These are phyloP conservation scores for Epichloe uncinata DNA, from an alignment of 2,329 filamentous ascomycete genomes.

Conservation along the genomic window DNA sequence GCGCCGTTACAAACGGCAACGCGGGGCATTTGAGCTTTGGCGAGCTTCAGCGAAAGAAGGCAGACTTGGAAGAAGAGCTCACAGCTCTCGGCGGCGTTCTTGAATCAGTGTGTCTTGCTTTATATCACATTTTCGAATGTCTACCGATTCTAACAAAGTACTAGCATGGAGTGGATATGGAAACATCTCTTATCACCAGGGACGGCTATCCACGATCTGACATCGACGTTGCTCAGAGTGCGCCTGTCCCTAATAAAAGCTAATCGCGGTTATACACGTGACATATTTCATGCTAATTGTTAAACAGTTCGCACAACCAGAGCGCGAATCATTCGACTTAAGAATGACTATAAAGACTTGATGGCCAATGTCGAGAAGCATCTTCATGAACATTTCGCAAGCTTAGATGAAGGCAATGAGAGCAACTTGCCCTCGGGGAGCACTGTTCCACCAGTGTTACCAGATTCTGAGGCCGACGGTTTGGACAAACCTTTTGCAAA, in stretches of 20 bases:
- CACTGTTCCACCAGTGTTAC: conserved; percentile 16
- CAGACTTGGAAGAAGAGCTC: conserved; percentile 73
- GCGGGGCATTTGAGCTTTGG: conserved; percentile 54
- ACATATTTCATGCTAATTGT: conserved; percentile 7
- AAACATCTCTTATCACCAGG: conserved; percentile 69
- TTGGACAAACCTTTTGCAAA: conserved; percentile 55
- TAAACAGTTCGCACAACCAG: conserved; percentile 78
- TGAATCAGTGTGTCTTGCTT: conserved; percentile 53
- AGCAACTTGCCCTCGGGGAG: conserved; percentile 8
- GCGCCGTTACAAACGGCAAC: conserved; percentile 45
- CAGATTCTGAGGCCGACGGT: conserved; percentile 15
- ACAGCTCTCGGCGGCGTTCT: conserved; percentile 73
- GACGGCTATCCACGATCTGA: conserved; percentile 91
- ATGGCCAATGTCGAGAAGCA: conserved; percentile 75
- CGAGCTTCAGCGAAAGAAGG: conserved; percentile 75
- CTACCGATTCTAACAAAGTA: conserved; percentile 10
- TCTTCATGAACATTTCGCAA: conserved; percentile 85
- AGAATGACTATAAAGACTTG: conserved; percentile 85
- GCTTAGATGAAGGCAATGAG: conserved; percentile 39
- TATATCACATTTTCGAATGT: background rate
- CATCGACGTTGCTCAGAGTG: conserved; percentile 90
- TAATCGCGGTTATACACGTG: background rate
- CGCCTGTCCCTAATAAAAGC: conserved; percentile 32
- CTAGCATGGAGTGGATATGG: conserved; percentile 89
- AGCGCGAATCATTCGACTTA: conserved; percentile 73